These are phyloP conservation scores for Populus alba DNA, from an alignment of 345 rosid species.

Conservation along the genomic window DNA sequence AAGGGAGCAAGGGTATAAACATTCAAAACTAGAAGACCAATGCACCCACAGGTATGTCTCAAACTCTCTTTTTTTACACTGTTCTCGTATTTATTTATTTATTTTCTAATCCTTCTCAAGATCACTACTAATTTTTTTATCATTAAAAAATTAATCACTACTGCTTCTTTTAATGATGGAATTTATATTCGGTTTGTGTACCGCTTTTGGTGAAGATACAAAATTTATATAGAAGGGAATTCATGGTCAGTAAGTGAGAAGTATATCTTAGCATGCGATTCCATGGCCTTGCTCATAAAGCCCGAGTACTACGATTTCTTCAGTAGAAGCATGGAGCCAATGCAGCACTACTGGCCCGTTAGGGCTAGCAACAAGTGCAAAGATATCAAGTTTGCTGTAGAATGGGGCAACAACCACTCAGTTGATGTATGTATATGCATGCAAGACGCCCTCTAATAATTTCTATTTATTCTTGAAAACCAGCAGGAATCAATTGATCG, in stretches of 20 bases:
- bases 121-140: too few relatives aligned
- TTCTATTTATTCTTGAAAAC: not conserved
- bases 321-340: conserved; percentile 55
- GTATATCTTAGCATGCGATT: conserved; percentile 70
- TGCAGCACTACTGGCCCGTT: conserved; percentile 75
- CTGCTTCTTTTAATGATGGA: too few relatives aligned
- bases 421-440: conserved; percentile 17
- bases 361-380: conserved; percentile 44
- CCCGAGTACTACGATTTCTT: conserved; percentile 58
- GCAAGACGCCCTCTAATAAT: not conserved
- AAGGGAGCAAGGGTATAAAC: not conserved
- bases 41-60: conserved; percentile 16
- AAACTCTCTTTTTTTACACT: not conserved
- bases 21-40: conserved; percentile 18
- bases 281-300: conserved; percentile 49
- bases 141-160: too few relatives aligned
- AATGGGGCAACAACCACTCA: conserved; percentile 63
- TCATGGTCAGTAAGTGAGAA: conserved; percentile 85
- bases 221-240: conserved; percentile 69
- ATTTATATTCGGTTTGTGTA: too few relatives aligned
- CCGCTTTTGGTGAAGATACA: conserved; percentile 39
- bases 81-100: not conserved
- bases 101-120: too few relatives aligned
- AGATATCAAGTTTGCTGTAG: conserved; percentile 61
- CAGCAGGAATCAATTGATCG: not conserved